These are phyloP conservation scores for Pleurotus citrinopileatus DNA, from an alignment of 768 basidiomycete species.

Conservation along the genomic window DNA sequence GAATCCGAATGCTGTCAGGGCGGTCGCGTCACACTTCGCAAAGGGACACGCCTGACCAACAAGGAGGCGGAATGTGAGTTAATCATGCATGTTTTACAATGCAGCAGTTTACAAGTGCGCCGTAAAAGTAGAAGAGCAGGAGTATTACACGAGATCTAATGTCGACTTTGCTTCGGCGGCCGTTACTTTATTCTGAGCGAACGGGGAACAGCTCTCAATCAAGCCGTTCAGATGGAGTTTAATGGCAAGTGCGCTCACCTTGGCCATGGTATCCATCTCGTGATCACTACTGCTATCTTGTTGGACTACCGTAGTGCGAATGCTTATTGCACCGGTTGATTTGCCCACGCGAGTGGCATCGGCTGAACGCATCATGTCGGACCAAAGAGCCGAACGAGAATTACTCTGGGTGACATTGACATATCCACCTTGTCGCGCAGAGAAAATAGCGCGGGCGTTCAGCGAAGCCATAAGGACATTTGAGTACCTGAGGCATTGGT, in stretches of 20 bases:
- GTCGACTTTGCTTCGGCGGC: neutral
- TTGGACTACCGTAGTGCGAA: neutral
- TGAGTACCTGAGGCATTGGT: neutral
- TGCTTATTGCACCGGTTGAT: neutral
- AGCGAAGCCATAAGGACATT: slow-evolving; percentile 9
- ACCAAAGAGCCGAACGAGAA: slow-evolving; percentile 14
- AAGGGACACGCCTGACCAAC: too few species aligned
- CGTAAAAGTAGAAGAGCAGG: neutral
- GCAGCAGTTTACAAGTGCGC: too few species aligned
- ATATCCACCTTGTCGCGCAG: neutral
- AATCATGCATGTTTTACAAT: too few species aligned
- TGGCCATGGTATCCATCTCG: neutral
- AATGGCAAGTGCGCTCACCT: neutral
- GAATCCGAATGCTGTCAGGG: too few species aligned
- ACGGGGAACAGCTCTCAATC: neutral
- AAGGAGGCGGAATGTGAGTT: too few species aligned
- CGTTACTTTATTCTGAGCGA: neutral
- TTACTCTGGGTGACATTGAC: slow-evolving; percentile 1
- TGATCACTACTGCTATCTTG: neutral
- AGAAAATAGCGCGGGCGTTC: neutral
- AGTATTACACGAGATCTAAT: neutral
- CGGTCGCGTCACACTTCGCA: too few species aligned
- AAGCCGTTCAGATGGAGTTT: neutral
- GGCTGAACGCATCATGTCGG: neutral
- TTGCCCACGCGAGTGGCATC: neutral